phyloP scores from a whole-genome alignment of 1,284 basidiomycete species.

The Puccinia horiana region DNA sequence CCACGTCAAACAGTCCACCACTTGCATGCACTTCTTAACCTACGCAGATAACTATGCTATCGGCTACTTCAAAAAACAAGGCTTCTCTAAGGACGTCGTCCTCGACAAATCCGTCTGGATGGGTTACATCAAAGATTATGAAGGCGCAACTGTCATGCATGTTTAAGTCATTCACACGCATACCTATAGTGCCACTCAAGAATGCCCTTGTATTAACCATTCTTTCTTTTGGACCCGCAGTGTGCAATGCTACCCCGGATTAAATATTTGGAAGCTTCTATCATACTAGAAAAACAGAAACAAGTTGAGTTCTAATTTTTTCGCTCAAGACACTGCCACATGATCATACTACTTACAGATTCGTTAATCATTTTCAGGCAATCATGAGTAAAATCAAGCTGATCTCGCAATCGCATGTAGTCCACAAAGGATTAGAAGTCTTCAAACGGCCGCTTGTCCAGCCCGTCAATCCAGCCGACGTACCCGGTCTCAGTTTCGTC shows the following conservation, averaged over 20 bases:
- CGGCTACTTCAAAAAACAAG: slow-evolving; percentile 98
- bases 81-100: slow-evolving; percentile 95
- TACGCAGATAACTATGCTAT: slow-evolving; percentile 99
- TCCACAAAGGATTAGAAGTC: slow-evolving; percentile 77
- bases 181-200: neutral
- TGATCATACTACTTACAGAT: neutral
- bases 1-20: slow-evolving; percentile 77
- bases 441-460: slow-evolving; percentile 66
- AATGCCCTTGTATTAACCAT: neutral
- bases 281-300: slow-evolving; percentile 78
- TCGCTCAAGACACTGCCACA: neutral
- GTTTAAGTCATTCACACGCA: slow-evolving; percentile 52
- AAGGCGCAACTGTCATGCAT: slow-evolving; percentile 99
- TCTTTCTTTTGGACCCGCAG: slow-evolving; percentile 53
- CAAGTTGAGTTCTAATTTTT: slow-evolving; percentile 62
- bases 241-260: slow-evolving; percentile 90
- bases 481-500: slow-evolving; percentile 77
- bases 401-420: slow-evolving; percentile 80
- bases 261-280: slow-evolving; percentile 80
- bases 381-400: slow-evolving; percentile 84
- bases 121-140: slow-evolving; percentile 99
- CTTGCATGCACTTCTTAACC: slow-evolving; percentile 89
- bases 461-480: slow-evolving; percentile 69
- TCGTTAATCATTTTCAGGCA: slow-evolving; percentile 65
- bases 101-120: slow-evolving; percentile 90